Evolutionary conservation across 306 rosid genomes (phyloP), one percentile per base, ranked within the genome.

Genomic region (Cajanus cajan): DNA sequence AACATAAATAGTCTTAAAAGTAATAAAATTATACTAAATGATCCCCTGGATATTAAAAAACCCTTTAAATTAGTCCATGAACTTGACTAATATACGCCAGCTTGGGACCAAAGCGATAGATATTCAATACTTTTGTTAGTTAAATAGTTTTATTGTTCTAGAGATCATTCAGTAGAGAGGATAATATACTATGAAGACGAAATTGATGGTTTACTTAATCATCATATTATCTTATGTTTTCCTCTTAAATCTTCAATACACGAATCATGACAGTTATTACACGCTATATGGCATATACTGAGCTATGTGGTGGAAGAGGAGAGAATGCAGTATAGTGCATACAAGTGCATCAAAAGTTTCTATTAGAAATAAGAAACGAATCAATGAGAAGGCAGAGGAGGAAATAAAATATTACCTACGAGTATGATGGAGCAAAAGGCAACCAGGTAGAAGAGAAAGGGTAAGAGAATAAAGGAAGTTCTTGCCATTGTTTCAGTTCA

Each of bases 401-500:
- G 51, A 51, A 39, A 74, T 31, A 8, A 39, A 74, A 41, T 11
- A n/a, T 83, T 81, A 88, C 98, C 87, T 71, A 79, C 82, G 78
- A 85, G 51, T 54, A 84, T 82, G 78, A 86, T 37, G 44, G 79
- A 61, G 79, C 76, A 44, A 19, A 85, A 74, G 37, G 78, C 64
- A 39, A 83, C 21, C 1, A 86, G 21, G 68, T 31, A 88, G 78
- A 85, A 41, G 57, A 90, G 37, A 34, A 34, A 34, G 6, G 37
- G 37, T 34, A 34, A 2, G 64, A 24, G 52, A 78, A 79, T 24
- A 11, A 47, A 68, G 68, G 82, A 81, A 68, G 85, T 70, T 80
- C 18, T 73, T 74, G 90, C 50, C 97, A 94, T 87, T 78, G 74
- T 48, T 47, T 78, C 19, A 78, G 47, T 19, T 86, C 24, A 72